Evolutionary conservation across 129 eudicot genomes (phyloP).

Genomic region (Heracleum sosnowskyi): DNA sequence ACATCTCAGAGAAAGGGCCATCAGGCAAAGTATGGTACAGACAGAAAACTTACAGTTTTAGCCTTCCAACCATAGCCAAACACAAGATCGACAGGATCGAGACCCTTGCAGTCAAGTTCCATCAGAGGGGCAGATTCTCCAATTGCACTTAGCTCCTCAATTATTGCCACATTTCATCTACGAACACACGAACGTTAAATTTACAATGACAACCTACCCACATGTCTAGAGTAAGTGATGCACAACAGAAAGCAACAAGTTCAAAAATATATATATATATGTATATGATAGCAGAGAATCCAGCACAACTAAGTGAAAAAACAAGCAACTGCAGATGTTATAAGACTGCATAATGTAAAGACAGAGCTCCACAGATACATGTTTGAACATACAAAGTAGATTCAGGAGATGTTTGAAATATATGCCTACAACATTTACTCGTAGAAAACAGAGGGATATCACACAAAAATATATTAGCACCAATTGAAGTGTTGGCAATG

Average conservation of each 20-base stretch:
- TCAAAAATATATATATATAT: too few species aligned
- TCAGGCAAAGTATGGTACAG: not conserved
- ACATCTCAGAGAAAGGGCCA: not conserved
- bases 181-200: too few species aligned
- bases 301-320: too few species aligned
- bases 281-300: too few species aligned
- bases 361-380: not conserved
- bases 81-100: slow-evolving; percentile 62
- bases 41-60: slow-evolving; percentile 59
- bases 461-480: not conserved
- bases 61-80: slow-evolving; percentile 78
- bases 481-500: not conserved
- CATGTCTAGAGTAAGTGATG: too few species aligned
- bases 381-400: not conserved
- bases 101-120: slow-evolving; percentile 79
- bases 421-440: not conserved
- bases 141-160: slow-evolving; percentile 27
- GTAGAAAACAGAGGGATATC: not conserved
- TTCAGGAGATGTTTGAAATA: not conserved
- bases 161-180: too few species aligned
- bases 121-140: slow-evolving; percentile 59
- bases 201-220: too few species aligned
- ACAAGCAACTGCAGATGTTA: too few species aligned
- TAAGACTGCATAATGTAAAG: not conserved
- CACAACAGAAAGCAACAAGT: too few species aligned